Base-by-base conservation (phyloP, 257 asterid genomes). In the Nicotiana obtusifolia region DNA sequence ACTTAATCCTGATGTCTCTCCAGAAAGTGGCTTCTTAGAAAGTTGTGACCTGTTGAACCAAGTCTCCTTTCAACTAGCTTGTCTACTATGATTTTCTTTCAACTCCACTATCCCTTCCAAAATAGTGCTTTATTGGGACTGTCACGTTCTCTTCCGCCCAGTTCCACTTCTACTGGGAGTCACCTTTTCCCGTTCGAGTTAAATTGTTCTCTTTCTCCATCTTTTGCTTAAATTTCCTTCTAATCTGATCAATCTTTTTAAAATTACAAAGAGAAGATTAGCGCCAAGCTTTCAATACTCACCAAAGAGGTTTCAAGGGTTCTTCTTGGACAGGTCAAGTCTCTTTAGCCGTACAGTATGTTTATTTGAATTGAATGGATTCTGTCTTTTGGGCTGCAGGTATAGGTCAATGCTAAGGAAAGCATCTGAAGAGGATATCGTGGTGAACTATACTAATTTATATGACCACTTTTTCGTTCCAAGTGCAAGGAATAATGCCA, bases 401-500 rank as follows among this genome's bases (percentile, higher is more conserved):
- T 93, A 92, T 86, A 88, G 89, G 88, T 85, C 86, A 80, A 86
- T 91, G 91, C 89, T 93, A 62, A 86, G 19, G 76, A 94, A 87
- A 87, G 97, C 92, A 19, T 59, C 79, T 65, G 86, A 89, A 64
- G 94, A 91, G 52, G 86, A 84, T 64, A 85, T 94, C 61, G 96
- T 94, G 87, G 89, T 84, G 80, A 89, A 83, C 56, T 78, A 62
- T 81, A 87, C 95, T 35, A 94, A 88, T 75, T 87, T 92, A 49
- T 88, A 91, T 64, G 93, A 91, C 31, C 54, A 85, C 81, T 92
- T 90, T 88, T 92, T 92, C 75, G 87, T 84, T 76, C 90, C 89
- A 2, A 85, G 78, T 80, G 91, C 82, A 83, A 84, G 88, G 44
- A 83, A 84, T 83, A 86, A 86, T 84, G 79, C 77, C 87, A 91